Percentiles rank a stretch among this genome's conserved stretches.
Conservation (phyloP, 164 flowering plant species). For the Berberis thunbergii region DNA sequence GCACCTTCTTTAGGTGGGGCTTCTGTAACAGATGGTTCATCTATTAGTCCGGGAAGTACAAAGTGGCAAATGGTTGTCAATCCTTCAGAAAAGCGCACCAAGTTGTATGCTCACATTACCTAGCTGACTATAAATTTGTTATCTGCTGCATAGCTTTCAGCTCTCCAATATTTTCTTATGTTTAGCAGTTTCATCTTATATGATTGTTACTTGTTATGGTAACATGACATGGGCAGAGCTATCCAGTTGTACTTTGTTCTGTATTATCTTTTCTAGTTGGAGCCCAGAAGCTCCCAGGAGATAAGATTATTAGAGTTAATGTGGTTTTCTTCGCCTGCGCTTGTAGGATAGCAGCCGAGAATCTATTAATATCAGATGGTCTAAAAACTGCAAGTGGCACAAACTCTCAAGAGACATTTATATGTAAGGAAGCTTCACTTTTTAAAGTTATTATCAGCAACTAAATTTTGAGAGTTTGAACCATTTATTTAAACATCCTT, state of each 20-base stretch:
- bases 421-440: constrained; percentile 32
- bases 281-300: constrained; percentile 1
- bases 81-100: constrained; percentile 43
- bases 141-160: too few relatives aligned
- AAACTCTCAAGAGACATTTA: constrained; percentile 17
- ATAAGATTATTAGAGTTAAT: constrained; percentile 12
- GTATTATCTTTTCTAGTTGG: neutral
- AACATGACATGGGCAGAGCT: neutral
- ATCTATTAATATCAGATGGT: constrained; percentile 22
- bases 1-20: constrained; percentile 23
- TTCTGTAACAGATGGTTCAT: constrained; percentile 27
- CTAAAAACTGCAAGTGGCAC: constrained; percentile 18
- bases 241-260: too few relatives aligned
- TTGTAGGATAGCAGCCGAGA: constrained; percentile 43
- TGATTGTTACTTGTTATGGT: neutral
- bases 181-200: constrained; percentile 4
- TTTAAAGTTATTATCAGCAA: neutral
- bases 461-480: too few relatives aligned
- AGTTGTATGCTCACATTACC: constrained; percentile 32
- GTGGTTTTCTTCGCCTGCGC: constrained; percentile 10
- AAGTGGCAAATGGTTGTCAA: constrained; percentile 21
- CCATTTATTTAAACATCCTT: too few relatives aligned
- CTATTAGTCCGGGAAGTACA: constrained; percentile 29
- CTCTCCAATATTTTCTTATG: neutral
- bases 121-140: too few relatives aligned